Conservation (phyloP, 495 filamentous ascomycete genomes). For the Barbatosphaeria neglecta region DNA sequence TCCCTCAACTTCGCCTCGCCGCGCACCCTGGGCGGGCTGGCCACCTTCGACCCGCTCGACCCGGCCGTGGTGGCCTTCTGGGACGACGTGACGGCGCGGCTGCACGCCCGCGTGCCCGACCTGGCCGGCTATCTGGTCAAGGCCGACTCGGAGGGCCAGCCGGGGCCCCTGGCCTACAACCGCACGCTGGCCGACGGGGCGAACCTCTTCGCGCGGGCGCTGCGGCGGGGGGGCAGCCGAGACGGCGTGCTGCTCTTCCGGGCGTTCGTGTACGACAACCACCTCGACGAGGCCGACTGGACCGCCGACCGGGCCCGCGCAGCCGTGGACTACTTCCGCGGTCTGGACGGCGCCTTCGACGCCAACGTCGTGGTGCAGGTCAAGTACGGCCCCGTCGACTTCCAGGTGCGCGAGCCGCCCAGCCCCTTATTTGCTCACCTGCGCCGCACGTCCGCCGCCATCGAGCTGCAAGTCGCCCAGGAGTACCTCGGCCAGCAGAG, state of each 20-base stretch:
- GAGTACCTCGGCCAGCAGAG: conserved; percentile 65
- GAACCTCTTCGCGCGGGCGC: conserved; percentile 54
- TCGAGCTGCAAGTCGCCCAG: conserved; percentile 56
- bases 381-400: conserved; percentile 67
- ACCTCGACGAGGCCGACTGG: conserved; percentile 46
- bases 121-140: conserved; percentile 61
- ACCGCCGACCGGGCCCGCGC: conserved; percentile 58
- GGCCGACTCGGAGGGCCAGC: conserved; percentile 63
- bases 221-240: conserved; percentile 49
- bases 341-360: conserved; percentile 52
- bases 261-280: conserved; percentile 59
- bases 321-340: conserved; percentile 54
- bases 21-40: conserved; percentile 39
- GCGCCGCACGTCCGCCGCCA: conserved; percentile 42
- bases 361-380: conserved; percentile 63
- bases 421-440: conserved; percentile 62
- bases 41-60: conserved; percentile 56
- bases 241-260: conserved; percentile 57
- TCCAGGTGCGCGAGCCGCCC: conserved; percentile 59
- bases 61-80: conserved; percentile 48
- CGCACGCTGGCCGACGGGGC: conserved; percentile 58
- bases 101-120: conserved; percentile 53
- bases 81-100: conserved; percentile 41
- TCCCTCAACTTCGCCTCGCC: conserved; percentile 61
- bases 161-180: conserved; percentile 57